Conservation (phyloP, 208 protist genomes). For the Borovskyia barvae region DNA sequence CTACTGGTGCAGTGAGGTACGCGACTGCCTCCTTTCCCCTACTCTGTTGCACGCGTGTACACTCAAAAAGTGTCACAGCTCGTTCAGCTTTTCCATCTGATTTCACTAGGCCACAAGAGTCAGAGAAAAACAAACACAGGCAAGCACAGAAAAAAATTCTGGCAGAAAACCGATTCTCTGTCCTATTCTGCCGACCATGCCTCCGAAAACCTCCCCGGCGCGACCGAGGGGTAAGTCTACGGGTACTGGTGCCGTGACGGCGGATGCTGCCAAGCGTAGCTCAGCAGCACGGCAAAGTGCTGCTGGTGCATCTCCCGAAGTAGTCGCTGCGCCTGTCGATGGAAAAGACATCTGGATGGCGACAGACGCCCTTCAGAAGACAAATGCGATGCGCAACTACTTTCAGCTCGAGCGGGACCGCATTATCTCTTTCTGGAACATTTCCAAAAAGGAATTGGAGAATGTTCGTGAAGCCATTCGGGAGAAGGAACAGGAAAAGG, state of each 20-base stretch:
- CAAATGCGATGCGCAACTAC: conserved; percentile 95
- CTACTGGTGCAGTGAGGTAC: no score
- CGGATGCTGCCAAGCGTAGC: conserved; percentile 5
- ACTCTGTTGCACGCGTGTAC: no score
- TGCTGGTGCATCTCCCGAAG: conserved; percentile 10
- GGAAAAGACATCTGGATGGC: conserved; percentile 83
- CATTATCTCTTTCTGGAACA: conserved; percentile 95
- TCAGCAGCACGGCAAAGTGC: background rate
- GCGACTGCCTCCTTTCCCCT: no score
- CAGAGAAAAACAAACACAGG: background rate
- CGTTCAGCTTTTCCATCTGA: background rate
- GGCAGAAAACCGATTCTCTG: background rate
- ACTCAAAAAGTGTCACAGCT: no score
- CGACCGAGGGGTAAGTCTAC: no score
- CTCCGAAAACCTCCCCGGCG: no score
- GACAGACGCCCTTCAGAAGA: conserved; percentile 91
- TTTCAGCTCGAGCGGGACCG: conserved; percentile 97
- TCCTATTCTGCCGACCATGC: no score
- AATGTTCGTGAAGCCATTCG: conserved; percentile 72
- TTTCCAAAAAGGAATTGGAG: conserved; percentile 93
- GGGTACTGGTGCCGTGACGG: no score
- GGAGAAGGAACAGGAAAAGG: conserved; percentile 92
- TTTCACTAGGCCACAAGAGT: no score
- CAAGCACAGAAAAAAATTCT: conserved; percentile 4
- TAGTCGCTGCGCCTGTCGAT: conserved; percentile 37